Percentiles rank a stretch among this genome's conserved stretches.
Conservation (phyloP, 768 basidiomycete species). For the Mycena haematopus region DNA sequence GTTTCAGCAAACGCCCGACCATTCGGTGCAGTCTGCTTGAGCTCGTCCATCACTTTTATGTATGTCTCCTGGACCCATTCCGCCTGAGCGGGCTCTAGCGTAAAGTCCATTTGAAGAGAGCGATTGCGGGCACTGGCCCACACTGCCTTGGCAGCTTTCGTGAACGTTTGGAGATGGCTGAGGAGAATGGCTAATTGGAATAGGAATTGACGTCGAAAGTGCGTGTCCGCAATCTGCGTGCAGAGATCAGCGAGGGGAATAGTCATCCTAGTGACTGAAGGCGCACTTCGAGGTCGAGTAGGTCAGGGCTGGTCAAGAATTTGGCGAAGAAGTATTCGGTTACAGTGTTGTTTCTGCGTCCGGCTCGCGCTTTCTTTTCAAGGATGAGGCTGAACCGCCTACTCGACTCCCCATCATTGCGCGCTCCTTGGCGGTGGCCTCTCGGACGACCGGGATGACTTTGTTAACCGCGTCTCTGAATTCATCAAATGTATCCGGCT, state of each 20-base stretch:
- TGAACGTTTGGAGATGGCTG: constrained; percentile 76
- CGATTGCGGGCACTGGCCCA: constrained; percentile 74
- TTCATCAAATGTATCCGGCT: constrained; percentile 57
- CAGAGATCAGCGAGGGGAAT: constrained; percentile 19
- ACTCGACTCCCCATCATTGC: constrained; percentile 83
- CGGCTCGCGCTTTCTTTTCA: constrained; percentile 73
- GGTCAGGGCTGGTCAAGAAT: constrained; percentile 86
- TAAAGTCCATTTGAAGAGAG: constrained; percentile 85
- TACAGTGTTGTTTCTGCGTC: constrained; percentile 53
- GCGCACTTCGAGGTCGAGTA: constrained; percentile 85
- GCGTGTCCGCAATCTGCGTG: constrained; percentile 81
- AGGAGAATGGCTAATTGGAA: constrained; percentile 85
- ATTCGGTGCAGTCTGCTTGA: constrained; percentile 79
- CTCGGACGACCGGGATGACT: constrained; percentile 80
- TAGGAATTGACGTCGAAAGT: constrained; percentile 92
- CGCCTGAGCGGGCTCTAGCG: constrained; percentile 66
- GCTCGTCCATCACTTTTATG: constrained; percentile 59
- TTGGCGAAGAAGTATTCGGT: constrained; percentile 93
- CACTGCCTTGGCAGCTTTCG: constrained; percentile 64
- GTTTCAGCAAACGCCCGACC: constrained; percentile 81
- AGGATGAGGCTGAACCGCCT: constrained; percentile 39
- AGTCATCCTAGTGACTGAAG: constrained; percentile 11
- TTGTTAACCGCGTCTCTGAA: constrained; percentile 77
- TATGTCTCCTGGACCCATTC: constrained; percentile 82
- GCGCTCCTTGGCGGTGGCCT: constrained; percentile 87